Conservation (phyloP, 768 basidiomycete species). For the Auricularia sp. region DNA sequence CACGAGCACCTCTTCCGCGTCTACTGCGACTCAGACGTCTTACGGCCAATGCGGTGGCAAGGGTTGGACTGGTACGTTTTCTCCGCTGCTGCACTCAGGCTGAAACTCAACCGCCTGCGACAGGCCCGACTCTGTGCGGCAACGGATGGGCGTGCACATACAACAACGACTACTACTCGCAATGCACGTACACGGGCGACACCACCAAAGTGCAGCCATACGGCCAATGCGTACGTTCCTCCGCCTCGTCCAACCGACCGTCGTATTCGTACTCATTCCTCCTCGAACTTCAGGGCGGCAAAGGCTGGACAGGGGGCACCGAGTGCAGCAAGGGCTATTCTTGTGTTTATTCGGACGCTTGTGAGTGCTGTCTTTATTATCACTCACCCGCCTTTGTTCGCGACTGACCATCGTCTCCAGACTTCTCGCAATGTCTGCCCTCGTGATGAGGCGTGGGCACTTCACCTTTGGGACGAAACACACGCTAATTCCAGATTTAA, state of each 20-base stretch:
- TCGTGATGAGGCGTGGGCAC: neutral
- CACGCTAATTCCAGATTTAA: no score
- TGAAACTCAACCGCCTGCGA: neutral
- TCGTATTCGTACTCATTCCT: no score
- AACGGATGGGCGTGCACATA: neutral
- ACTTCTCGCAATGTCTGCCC: neutral
- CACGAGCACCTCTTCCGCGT: conserved; percentile 2
- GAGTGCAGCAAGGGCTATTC: neutral
- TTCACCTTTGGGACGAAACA: no score
- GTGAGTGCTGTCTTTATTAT: neutral
- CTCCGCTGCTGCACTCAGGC: neutral
- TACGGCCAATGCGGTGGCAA: conserved; percentile 4
- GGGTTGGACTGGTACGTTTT: neutral
- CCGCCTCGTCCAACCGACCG: no score
- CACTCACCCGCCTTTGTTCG: neutral
- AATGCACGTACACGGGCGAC: neutral
- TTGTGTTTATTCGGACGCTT: neutral
- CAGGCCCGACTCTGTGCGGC: neutral
- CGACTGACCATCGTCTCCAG: neutral
- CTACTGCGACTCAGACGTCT: neutral
- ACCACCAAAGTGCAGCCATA: neutral
- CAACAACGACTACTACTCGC: neutral
- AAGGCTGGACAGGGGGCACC: neutral
- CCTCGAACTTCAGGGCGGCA: neutral
- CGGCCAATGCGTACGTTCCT: neutral